Percentiles rank a stretch among this genome's conserved stretches.
Evolutionary conservation across 495 filamentous ascomycete genomes (phyloP).

Genomic region (Penicillium pancosmium): DNA sequence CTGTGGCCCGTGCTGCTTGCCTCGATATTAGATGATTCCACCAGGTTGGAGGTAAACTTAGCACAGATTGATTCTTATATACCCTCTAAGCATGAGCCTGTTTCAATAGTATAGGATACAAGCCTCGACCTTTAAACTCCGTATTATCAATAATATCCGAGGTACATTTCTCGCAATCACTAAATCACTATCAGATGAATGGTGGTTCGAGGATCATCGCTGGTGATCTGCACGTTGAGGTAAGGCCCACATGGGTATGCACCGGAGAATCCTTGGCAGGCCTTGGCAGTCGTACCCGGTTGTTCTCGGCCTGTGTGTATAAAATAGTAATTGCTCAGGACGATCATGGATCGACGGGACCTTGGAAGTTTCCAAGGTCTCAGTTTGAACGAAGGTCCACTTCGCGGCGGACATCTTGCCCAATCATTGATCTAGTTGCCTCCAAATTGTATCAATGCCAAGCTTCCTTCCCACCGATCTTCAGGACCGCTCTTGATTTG

Average conservation of each 20-base stretch:
- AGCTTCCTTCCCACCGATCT: neutral
- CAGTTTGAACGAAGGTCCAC: constrained; percentile 2
- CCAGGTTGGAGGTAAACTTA: neutral
- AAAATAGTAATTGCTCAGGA: neutral
- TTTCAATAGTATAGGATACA: neutral
- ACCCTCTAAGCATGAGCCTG: neutral
- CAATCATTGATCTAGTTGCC: neutral
- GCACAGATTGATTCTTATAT: neutral
- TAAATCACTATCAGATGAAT: neutral
- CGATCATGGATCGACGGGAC: constrained; percentile 6
- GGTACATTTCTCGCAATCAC: neutral
- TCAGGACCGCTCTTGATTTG: neutral
- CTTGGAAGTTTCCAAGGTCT: constrained; percentile 3
- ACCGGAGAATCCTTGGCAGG: constrained; percentile 2
- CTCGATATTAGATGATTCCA: constrained; percentile 5
- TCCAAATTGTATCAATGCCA: neutral
- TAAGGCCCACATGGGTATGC: neutral
- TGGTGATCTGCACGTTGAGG: constrained; percentile 4
- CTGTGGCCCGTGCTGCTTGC: neutral
- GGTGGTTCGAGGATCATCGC: constrained; percentile 4
- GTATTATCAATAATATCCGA: no score
- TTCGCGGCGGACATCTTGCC: neutral
- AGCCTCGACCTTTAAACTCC: no score
- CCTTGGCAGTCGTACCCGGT: constrained; percentile 1
- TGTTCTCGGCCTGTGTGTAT: neutral